Evolutionary conservation across 208 protist species (phyloP), one percentile per base, ranked within the genome.

Genomic region (Vickermania ingenoplastis): DNA sequence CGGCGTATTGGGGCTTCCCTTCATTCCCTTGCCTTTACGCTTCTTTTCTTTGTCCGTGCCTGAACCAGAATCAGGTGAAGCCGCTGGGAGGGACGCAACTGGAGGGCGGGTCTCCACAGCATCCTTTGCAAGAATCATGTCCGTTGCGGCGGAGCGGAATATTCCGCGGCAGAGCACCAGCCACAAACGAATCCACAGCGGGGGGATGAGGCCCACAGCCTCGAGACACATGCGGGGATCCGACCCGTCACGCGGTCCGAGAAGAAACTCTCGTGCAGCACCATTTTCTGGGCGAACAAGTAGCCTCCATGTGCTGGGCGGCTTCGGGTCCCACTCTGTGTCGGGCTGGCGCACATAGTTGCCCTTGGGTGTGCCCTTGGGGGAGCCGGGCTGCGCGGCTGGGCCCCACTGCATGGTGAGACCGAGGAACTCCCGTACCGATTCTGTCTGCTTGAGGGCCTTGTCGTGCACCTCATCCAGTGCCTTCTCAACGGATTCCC

Each of bases 131-230:
- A 54, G 7, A 17, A 54, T 26, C 50, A 54, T 28, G 22, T 54
- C 50, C 50, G 50, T 27, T 7, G 50, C 50, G 23, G 50, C 50
- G 5, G 21, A 17, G 50, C 24, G 50, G 51, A 89, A 89, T 22
- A 89, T 36, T 17, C 71, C 57, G 1, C 57, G 72, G 23, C 75
- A 77, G 23, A 89, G 58, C 7, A 77, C 50, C 48, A 76, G 52
- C 82, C 82, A 89, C 63, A 89, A 48, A 0, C 77, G 64, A 58
- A 89, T 69, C 57, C 61, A 72, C 21, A 70, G 31, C 45, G 74
- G 41, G 7, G 77, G 75, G 22, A 89, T 57, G 14, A 79, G 51
- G 7, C 75, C 61, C 2, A 83, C n/a, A 23, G 59, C 45, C 41
- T 67, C 36, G 11, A 45, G 17, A 7, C 17, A n/a, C 36, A n/a